Conservation (phyloP, 176 grass and related monocot species). For the sorghum (Sorghum bicolor) region DNA sequence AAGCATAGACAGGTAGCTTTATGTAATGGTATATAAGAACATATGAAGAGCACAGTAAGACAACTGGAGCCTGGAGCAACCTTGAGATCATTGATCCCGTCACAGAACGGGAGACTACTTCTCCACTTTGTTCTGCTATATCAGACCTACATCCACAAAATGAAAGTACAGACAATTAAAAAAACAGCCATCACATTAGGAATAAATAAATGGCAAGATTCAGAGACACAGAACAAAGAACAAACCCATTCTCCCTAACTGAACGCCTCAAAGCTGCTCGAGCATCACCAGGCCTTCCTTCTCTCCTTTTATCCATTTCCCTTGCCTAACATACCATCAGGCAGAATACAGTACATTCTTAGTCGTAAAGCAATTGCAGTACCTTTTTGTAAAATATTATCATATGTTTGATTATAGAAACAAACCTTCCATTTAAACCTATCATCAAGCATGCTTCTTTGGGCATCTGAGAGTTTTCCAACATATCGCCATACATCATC, state of each 20-base stretch:
- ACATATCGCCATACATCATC: conserved; percentile 98
- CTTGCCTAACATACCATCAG: conserved; percentile 58
- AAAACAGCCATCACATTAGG: neutral
- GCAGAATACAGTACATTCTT: neutral
- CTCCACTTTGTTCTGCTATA: conserved; percentile 77
- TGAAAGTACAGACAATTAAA: conserved; percentile 7
- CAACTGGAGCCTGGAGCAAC: conserved; percentile 39
- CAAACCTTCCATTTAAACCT: conserved; percentile 99
- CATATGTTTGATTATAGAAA: conserved; percentile 11
- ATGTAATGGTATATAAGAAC: neutral
- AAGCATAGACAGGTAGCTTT: conserved; percentile 19
- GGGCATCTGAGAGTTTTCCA: conserved; percentile 98
- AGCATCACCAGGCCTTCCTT: conserved; percentile 91
- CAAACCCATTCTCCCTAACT: conserved; percentile 90
- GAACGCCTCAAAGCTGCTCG: conserved; percentile 94
- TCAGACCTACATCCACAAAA: conserved; percentile 56
- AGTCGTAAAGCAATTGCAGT: neutral
- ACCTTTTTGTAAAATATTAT: conserved; percentile 4
- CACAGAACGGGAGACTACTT: conserved; percentile 58
- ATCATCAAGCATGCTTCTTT: conserved; percentile 99
- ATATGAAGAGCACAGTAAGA: conserved; percentile 5
- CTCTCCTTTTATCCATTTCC: conserved; percentile 98
- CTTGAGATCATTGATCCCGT: conserved; percentile 69
- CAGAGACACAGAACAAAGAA: conserved; percentile 18
- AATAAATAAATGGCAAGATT: neutral